phyloP scores from a whole-genome alignment of 345 rosid species.

The Pistacia integerrima region DNA sequence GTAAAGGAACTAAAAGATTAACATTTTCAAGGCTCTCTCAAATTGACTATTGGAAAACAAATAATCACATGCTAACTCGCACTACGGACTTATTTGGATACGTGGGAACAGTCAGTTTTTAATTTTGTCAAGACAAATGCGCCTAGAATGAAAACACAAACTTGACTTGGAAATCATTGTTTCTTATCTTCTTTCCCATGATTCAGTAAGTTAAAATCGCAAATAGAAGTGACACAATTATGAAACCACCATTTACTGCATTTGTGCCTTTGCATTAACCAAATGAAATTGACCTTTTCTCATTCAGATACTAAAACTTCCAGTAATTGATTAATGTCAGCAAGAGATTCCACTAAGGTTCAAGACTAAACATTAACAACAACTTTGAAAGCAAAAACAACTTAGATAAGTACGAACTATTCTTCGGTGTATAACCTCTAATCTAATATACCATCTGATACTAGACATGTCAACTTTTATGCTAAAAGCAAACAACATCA shows the following conservation, averaged over 20 bases:
- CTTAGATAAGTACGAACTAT: background rate
- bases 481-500: background rate
- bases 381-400: background rate
- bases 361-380: background rate
- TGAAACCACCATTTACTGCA: background rate
- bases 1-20: background rate
- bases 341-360: background rate
- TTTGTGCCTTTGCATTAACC: background rate
- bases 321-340: background rate
- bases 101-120: background rate
- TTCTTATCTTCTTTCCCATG: background rate
- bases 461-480: background rate
- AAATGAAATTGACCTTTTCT: constrained; percentile 2
- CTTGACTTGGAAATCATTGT: background rate
- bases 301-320: background rate
- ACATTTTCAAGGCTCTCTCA: background rate
- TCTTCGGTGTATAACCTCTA: too few relatives aligned
- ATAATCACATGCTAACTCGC: background rate
- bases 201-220: background rate
- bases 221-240: background rate
- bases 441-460: background rate
- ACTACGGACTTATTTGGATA: background rate
- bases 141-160: background rate
- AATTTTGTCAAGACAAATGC: background rate
- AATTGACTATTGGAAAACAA: background rate